Base-by-base conservation (phyloP, 495 filamentous ascomycete species). In the Aspergillus bertholletiae region DNA sequence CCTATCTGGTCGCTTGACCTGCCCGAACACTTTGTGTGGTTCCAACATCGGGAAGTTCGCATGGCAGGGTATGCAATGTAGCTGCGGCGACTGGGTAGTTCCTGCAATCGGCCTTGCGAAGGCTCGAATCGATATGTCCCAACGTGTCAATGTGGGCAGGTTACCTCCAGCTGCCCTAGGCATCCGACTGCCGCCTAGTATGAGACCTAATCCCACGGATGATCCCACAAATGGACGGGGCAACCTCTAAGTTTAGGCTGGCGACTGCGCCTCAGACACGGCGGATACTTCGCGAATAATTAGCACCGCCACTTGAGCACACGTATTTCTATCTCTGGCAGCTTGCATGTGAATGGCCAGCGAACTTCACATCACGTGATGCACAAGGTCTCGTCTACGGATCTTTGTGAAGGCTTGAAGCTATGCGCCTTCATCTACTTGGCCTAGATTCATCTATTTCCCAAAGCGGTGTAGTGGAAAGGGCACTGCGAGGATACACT, bases 1-100 rank as follows among this genome's bases (percentile, higher is more conserved):
- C 37, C 74, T 97, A 17, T 86, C 90, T 11, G 92, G 92, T 8
- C 84, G 91, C 24, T 69, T 98, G 37, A 85, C 85, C 37, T 97
- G 93, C 65, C 90, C 93, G 24, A 87, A 86, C 59, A 30, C 63
- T 0, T 88, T 86, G 58, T 97, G 94, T 64, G 74, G 70, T 13
- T 82, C 86, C 18, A 89, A 91, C 45, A 83, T 97, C 21, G 94
- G 95, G 39, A 86, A 92, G 57, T 97, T 96, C 62, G 88, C 92
- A 26, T 98, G 95, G 93, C 88, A 95, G 64, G 94, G 95, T 51
- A 84, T 97, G 75, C 86, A 83, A 69, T 98, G 94, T 74, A 96
- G 86, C 58, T 97, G 94, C 69, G 84, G 86, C 34, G 81, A 87
- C 28, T 96, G 95, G 92, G 78, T 96, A 9, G 84, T 90, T 18